Evolutionary conservation across 2,329 filamentous ascomycete genomes (phyloP), one percentile per base, ranked within the genome.

Genomic region (Pestalotiopsis sp.): DNA sequence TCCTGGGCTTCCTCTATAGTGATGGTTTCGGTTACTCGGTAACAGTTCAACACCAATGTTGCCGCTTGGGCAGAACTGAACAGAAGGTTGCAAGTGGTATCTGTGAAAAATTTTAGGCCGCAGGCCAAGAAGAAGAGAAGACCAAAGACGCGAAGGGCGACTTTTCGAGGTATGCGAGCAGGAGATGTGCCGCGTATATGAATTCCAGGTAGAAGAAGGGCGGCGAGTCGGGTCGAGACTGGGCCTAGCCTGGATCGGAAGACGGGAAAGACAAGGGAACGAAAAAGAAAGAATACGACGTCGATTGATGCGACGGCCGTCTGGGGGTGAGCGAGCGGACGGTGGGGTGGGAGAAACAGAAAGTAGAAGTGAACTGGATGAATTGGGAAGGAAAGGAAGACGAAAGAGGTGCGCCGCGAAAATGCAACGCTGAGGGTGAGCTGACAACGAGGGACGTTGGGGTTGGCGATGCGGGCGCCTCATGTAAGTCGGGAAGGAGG

Each of bases 401-500:
- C 59, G 59, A 52, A 64, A 39, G 36, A 20, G 20, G 20, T 20
- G 65, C 31, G 64, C 6, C n/a, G 41, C n/a, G n/a, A 23, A 36
- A 52, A 58, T 66, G 49, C 27, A 65, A 52, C 38, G 25, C 38
- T 52, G 39, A 7, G 36, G 23, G 25, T 17, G 38, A 49, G 27
- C 25, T 36, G 59, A 39, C 59, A 27, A 62, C 59, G 59, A 62
- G 13, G 20, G 59, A 62, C 59, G 59, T 62, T 62, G 59, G 36
- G 17, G 27, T 36, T 36, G 59, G 27, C 23, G 23, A 38, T 23
- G 13, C 27, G 17, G 64, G 64, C 20, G 31, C 49, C 38, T 59
- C 65, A 58, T 56, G 66, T 67, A 67, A 67, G 66, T 67, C 66
- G 58, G 66, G 66, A 67, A 67, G 59, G 66, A 67, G 66, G 56